phyloP scores from a whole-genome alignment of 371 early-diverging fungal genomes.

The Sporodiniella umbellata region DNA sequence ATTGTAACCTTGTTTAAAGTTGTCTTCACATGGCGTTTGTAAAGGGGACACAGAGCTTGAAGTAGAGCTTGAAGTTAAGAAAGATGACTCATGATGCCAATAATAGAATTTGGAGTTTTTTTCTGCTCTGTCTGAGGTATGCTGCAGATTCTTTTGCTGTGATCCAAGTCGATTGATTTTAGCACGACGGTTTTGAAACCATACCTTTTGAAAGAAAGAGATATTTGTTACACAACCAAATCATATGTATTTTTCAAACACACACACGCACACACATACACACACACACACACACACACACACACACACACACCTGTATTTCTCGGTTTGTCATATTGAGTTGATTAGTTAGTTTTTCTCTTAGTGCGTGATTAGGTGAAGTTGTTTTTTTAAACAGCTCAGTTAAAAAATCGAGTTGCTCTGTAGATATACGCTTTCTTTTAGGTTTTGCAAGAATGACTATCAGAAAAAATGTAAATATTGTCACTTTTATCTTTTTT shows the following conservation, averaged over 20 bases:
- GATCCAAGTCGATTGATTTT: conserved; percentile 17
- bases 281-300: too few species aligned
- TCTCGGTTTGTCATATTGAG: conserved; percentile 92
- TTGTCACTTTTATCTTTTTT: neutral
- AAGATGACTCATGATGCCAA: conserved; percentile 11
- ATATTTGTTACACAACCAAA: conserved; percentile 12
- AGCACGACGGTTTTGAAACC: conserved; percentile 32
- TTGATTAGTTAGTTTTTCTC: conserved; percentile 80
- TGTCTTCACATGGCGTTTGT: conserved; percentile 19
- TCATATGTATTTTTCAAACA: too few species aligned
- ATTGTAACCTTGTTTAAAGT: conserved; percentile 15
- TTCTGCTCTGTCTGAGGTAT: neutral
- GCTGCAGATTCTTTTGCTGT: conserved; percentile 16
- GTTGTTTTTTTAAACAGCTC: conserved; percentile 73
- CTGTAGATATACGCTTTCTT: conserved; percentile 71
- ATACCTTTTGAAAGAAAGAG: conserved; percentile 24
- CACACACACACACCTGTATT: conserved; percentile 71
- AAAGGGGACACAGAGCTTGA: conserved; percentile 18
- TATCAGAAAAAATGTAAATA: neutral
- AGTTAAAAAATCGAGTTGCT: conserved; percentile 65
- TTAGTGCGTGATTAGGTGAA: conserved; percentile 85
- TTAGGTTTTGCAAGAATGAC: conserved; percentile 46
- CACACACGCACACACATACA: too few species aligned
- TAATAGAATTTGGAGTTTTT: conserved; percentile 16
- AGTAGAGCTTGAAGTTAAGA: conserved; percentile 9